Percentiles rank a stretch among this genome's conserved stretches.
Conservation (phyloP, 2,329 filamentous ascomycete genomes). For the Blastomyces gilchristii region DNA sequence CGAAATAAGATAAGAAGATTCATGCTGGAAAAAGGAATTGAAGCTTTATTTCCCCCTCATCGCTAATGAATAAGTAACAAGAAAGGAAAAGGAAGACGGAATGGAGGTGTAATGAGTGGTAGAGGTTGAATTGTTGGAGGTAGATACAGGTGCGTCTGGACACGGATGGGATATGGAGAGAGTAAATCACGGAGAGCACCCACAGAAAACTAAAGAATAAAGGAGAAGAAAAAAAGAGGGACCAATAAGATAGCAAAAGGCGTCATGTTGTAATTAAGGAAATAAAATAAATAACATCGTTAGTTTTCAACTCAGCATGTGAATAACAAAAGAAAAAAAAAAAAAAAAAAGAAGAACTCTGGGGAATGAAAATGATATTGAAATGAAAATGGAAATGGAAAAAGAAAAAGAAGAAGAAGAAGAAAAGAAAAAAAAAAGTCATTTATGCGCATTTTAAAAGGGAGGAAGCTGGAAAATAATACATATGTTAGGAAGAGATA, state of each 20-base stretch:
- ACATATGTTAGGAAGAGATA: slow-evolving; percentile 11
- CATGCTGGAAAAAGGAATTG: too few relatives aligned
- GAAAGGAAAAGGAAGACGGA: too few relatives aligned
- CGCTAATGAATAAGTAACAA: too few relatives aligned
- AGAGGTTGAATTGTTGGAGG: background rate
- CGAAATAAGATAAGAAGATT: too few relatives aligned
- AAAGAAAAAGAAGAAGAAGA: background rate
- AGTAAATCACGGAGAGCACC: background rate
- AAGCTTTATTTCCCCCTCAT: too few relatives aligned
- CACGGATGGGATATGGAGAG: too few relatives aligned
- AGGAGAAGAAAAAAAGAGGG: too few relatives aligned
- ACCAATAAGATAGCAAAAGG: background rate
- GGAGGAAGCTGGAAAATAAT: background rate
- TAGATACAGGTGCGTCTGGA: background rate
- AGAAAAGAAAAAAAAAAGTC: background rate
- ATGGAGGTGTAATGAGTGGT: background rate
- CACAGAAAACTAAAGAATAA: background rate
- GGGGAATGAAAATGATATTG: background rate
- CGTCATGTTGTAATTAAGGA: background rate
- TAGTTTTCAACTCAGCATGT: background rate
- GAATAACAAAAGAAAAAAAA: too few relatives aligned
- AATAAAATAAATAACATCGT: background rate
- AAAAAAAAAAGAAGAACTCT: too few relatives aligned
- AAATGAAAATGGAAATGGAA: background rate
- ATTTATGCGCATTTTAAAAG: slow-evolving; percentile 1